Conservation (phyloP, 2,329 filamentous ascomycete species). For the Pseudogymnoascus sp. region DNA sequence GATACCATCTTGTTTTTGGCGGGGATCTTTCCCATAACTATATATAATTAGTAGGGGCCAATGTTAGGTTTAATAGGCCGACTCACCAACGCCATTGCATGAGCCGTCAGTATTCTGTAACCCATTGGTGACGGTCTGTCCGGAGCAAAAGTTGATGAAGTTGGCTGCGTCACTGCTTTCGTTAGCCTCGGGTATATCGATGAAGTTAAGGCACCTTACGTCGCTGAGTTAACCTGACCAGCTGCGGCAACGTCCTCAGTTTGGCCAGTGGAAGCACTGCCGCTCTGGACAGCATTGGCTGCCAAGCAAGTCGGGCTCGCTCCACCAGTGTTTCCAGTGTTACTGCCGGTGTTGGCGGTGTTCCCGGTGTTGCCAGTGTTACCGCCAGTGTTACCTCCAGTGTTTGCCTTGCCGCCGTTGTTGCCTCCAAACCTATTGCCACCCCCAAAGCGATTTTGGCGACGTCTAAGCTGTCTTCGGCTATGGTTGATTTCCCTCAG, state of each 20-base stretch:
- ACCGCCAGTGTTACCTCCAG: constrained; percentile 14
- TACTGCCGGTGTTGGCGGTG: constrained; percentile 12
- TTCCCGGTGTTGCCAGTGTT: constrained; percentile 11
- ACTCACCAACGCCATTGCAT: constrained; percentile 40
- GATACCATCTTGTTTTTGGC: constrained; percentile 26
- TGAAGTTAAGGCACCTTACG: constrained; percentile 21
- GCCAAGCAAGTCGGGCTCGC: constrained; percentile 32
- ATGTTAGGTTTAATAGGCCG: not conserved
- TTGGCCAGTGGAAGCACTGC: constrained; percentile 36
- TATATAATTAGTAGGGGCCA: not conserved
- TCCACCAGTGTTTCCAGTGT: constrained; percentile 18
- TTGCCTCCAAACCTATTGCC: not conserved
- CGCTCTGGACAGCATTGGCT: constrained; percentile 19
- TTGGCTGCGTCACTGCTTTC: constrained; percentile 36
- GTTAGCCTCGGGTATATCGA: constrained; percentile 16
- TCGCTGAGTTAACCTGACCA: constrained; percentile 20
- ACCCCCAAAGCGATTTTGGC: constrained; percentile 1
- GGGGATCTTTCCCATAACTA: constrained; percentile 28
- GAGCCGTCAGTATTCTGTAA: constrained; percentile 47
- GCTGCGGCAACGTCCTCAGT: constrained; percentile 28
- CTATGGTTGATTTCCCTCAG: not conserved
- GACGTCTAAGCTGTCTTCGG: not conserved
- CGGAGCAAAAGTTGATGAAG: constrained; percentile 24
- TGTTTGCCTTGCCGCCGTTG: not conserved
- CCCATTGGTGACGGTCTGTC: constrained; percentile 46